Evolutionary conservation across 2,329 filamentous ascomycete species (phyloP).

Genomic region (Microthyrium microscopicum): DNA sequence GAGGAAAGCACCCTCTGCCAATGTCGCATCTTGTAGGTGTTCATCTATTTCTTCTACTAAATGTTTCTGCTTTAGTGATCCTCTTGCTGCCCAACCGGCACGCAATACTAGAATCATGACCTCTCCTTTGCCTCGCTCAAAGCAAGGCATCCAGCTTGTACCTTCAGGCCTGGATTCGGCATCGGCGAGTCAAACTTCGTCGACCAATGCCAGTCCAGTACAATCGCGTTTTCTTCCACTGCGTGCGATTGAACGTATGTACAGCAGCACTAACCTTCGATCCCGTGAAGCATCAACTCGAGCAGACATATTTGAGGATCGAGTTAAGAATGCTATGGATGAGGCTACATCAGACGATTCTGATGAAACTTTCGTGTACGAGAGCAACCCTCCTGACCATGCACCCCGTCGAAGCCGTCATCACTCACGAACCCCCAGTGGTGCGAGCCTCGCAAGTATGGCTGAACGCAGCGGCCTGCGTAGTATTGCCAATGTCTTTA

Average conservation of each 20-base stretch:
- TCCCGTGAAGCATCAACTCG: conserved; percentile 59
- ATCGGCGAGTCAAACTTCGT: no score
- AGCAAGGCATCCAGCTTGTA: no score
- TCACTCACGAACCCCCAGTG: conserved; percentile 88
- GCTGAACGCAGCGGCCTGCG: conserved; percentile 28
- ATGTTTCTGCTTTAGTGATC: not conserved
- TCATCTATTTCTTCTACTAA: conserved; percentile 10
- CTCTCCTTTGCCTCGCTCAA: no score
- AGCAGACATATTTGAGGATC: conserved; percentile 94
- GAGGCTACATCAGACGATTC: conserved; percentile 94
- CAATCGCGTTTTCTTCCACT: no score
- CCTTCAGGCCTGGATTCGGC: no score
- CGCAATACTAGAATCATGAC: conserved; percentile 9
- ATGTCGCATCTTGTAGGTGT: conserved; percentile 55
- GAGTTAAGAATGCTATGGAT: conserved; percentile 88
- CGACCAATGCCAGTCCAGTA: no score
- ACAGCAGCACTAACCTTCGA: conserved; percentile 5
- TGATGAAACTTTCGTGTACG: conserved; percentile 96
- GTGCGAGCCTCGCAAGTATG: conserved; percentile 62
- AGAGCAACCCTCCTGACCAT: conserved; percentile 69
- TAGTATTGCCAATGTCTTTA: conserved; percentile 29
- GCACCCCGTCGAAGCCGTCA: conserved; percentile 50
- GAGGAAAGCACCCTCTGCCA: conserved; percentile 58
- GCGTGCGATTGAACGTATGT: not conserved
- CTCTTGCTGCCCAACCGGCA: not conserved